Conservation (phyloP, 441 rosid species). For the Sinapis alba region DNA sequence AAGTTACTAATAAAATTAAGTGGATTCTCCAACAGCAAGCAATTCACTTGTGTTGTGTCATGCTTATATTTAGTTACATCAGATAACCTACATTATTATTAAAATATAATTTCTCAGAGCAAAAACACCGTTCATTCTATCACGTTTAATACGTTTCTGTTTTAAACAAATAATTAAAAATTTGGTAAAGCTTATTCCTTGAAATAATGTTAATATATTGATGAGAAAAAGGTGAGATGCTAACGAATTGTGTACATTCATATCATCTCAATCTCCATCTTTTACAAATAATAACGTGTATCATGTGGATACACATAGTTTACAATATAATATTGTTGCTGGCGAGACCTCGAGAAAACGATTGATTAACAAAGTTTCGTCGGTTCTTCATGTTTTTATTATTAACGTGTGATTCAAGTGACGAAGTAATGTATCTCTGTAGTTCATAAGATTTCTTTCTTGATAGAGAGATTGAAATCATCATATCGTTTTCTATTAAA, state of each 20-base stretch:
- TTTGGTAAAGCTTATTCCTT: not conserved
- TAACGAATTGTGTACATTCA: not conserved
- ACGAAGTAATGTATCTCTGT: not conserved
- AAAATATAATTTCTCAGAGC: not conserved
- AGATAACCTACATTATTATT: not conserved
- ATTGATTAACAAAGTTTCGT: slow-evolving; percentile 10
- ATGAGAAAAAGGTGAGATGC: not conserved
- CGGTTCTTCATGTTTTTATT: not conserved
- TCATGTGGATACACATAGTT: slow-evolving; percentile 15
- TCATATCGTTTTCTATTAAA: not conserved
- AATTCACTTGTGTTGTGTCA: slow-evolving; percentile 20
- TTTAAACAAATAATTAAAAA: not conserved
- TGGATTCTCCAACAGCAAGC: slow-evolving; percentile 19
- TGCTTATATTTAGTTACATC: slow-evolving; percentile 15
- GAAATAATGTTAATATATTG: slow-evolving; percentile 7
- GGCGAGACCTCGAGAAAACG: slow-evolving; percentile 17
- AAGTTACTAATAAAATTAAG: slow-evolving; percentile 31
- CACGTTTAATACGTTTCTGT: not conserved
- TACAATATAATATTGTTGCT: not conserved
- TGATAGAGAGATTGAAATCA: not conserved
- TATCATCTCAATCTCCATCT: slow-evolving; percentile 17
- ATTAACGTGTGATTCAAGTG: not conserved
- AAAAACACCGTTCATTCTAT: not conserved
- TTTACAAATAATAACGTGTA: slow-evolving; percentile 22
- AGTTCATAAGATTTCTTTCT: not conserved